Percentiles rank a stretch among this genome's conserved stretches.
Conservation (phyloP, 1,284 basidiomycete species). For the Porodaedalea pini region DNA sequence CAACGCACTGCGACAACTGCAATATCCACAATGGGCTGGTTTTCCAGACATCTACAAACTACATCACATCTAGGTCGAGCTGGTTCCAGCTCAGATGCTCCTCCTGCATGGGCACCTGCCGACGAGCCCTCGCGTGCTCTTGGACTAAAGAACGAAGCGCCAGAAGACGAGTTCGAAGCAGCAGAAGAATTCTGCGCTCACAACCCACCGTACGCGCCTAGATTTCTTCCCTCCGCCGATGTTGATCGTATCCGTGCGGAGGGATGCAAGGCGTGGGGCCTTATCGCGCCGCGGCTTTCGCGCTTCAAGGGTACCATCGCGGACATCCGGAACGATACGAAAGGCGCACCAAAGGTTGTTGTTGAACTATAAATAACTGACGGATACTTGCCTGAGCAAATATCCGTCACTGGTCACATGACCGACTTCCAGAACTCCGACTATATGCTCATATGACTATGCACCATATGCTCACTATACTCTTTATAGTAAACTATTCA, state of each 20-base stretch:
- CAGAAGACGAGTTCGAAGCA: slow-evolving; percentile 46
- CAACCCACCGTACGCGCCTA: slow-evolving; percentile 39
- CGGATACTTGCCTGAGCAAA: no score
- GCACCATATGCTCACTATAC: no score
- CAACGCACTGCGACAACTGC: no score
- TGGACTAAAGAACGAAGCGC: slow-evolving; percentile 52
- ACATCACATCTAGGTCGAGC: background rate
- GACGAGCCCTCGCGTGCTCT: slow-evolving; percentile 41
- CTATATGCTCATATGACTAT: no score
- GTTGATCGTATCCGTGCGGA: slow-evolving; percentile 45
- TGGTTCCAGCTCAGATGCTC: slow-evolving; percentile 21
- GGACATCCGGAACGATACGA: slow-evolving; percentile 30
- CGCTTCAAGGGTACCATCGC: slow-evolving; percentile 41
- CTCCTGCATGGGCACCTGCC: slow-evolving; percentile 50
- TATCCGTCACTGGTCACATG: no score
- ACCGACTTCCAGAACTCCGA: no score
- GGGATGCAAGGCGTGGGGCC: slow-evolving; percentile 49
- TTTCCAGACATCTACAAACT: background rate
- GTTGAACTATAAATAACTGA: no score
- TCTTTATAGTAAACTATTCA: no score
- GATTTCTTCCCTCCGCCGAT: slow-evolving; percentile 44
- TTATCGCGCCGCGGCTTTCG: slow-evolving; percentile 38
- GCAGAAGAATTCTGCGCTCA: slow-evolving; percentile 47
- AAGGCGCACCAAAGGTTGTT: slow-evolving; percentile 33
- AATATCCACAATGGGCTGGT: background rate